A percentile compares a stretch with the other conserved stretches of the same genome.
Evolutionary conservation across 2,329 filamentous ascomycete species (phyloP).

Genomic region (Penicillium sp.): DNA sequence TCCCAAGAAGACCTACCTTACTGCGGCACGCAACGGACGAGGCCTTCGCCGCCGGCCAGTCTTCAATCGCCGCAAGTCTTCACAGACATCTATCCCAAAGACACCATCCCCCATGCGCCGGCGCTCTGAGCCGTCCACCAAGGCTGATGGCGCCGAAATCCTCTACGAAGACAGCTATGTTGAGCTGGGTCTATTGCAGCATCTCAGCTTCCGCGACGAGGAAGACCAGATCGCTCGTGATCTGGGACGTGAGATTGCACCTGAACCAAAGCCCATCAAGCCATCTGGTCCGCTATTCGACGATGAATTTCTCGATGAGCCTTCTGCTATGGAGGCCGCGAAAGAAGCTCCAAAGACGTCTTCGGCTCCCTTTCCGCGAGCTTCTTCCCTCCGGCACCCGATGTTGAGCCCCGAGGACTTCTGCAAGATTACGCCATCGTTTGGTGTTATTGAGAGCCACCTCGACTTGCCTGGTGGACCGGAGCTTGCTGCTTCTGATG

Average conservation of each 20-base stretch:
- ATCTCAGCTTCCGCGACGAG: constrained; percentile 9
- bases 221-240: constrained; percentile 6
- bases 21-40: constrained; percentile 27
- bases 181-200: constrained; percentile 5
- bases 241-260: constrained; percentile 3
- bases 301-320: constrained; percentile 1
- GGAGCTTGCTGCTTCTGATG: neutral
- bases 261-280: neutral
- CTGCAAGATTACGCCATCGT: neutral
- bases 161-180: constrained; percentile 5
- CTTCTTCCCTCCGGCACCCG: neutral
- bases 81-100: constrained; percentile 41
- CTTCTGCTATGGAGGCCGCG: neutral
- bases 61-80: constrained; percentile 37
- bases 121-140: constrained; percentile 32
- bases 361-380: neutral
- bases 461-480: neutral
- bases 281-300: constrained; percentile 1
- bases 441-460: neutral
- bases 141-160: neutral
- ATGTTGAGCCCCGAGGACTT: neutral
- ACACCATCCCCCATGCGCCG: constrained; percentile 77
- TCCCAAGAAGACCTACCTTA: constrained; percentile 30
- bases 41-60: constrained; percentile 31
- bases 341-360: neutral